Base-by-base conservation (phyloP, 768 basidiomycete genomes). In the Amanita fuliginea region DNA sequence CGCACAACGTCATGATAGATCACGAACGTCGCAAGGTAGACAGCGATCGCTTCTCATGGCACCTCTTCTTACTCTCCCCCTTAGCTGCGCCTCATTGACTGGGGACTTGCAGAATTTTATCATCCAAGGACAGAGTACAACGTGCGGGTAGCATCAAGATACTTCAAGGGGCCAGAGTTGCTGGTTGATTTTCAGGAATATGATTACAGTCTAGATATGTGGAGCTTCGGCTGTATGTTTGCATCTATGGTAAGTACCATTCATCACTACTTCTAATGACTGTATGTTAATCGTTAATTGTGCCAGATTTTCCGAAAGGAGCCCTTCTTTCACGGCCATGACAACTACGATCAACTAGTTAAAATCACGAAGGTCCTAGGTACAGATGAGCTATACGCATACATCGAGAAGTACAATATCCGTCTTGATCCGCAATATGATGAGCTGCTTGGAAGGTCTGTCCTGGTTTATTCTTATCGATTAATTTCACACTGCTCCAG, bases 1-100 rank as follows among this genome's bases (percentile, higher is more conserved):
- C 95, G 10, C 93, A 96, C 68, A 98, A 98, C 66, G 92, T 98
- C 48, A 97, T 98, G 93, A 97, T 97, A 66, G 95, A 98, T 66
- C 94, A 97, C 63, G 92, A 97, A 59, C 87, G 87, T 65, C 83
- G 90, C 63, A 90, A 94, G 74, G 93, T 90, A 60, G 53, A 69
- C 61, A 49, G 14, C 39, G 30, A 32, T 18, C 47, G 9, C 35
- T 51, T 41, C 47, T 21, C 46, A 21, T 24, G 32, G 35, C 37
- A 54, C 53, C 26, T 33, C 32, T 42, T 39, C 47, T 39, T 28
- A 55, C 54, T 35, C 40, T 54, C 45, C 16, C 40, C 56, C 42
- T 10, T 64, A 96, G 92, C 74, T 97, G 50, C 84, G 95, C 35
- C 75, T 98, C 54, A 98, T 98, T 63, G 95, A 98, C 70, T 98